Percentiles rank a stretch among this genome's conserved stretches.
Evolutionary conservation across 805 yeast genomes (phyloP).

Genomic region (Grigorovia transvaalensis): DNA sequence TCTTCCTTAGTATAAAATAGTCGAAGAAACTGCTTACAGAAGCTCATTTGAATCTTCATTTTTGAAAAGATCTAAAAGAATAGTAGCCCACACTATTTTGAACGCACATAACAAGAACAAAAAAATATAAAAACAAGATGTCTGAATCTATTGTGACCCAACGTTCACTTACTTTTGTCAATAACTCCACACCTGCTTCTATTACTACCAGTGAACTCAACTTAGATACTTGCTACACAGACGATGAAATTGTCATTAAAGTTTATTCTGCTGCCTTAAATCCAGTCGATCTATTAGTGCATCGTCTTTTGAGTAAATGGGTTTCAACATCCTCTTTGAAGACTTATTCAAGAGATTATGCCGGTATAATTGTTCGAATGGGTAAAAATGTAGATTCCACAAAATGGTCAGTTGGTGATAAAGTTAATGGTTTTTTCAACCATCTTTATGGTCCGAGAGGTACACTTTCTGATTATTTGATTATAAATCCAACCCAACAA

Average conservation of each 20-base stretch:
- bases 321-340: constrained; percentile 9
- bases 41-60: too few relatives aligned
- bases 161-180: constrained; percentile 18
- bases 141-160: constrained; percentile 4
- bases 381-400: constrained; percentile 14
- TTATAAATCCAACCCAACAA: constrained; percentile 28
- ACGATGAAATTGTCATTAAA: constrained; percentile 20
- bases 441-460: constrained; percentile 28
- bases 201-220: constrained; percentile 14
- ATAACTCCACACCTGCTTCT: constrained; percentile 13
- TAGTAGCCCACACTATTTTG: background rate
- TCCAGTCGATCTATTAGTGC: constrained; percentile 20
- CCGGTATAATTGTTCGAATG: constrained; percentile 20
- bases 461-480: constrained; percentile 37
- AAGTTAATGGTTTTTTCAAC: constrained; percentile 18
- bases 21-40: too few relatives aligned
- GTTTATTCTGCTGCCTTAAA: constrained; percentile 26
- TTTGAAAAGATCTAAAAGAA: background rate
- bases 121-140: background rate
- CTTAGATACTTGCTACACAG: constrained; percentile 15
- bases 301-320: constrained; percentile 8
- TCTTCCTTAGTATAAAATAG: too few relatives aligned
- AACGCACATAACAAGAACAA: background rate
- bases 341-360: constrained; percentile 21
- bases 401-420: constrained; percentile 18